Conservation (phyloP, 2,329 filamentous ascomycete species). For the Colletotrichum limetticola region DNA sequence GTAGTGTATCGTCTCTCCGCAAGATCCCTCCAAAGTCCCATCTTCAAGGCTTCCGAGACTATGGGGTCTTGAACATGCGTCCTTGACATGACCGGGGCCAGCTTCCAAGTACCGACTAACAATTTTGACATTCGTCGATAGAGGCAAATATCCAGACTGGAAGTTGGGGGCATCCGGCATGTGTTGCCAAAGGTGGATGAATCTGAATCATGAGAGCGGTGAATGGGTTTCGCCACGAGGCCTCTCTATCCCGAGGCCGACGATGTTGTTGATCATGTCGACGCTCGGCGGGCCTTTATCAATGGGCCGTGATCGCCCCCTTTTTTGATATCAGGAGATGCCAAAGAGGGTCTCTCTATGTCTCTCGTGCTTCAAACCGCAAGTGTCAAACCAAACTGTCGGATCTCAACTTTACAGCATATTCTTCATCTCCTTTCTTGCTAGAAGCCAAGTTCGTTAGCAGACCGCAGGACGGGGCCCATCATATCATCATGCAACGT, state of each 20-base stretch:
- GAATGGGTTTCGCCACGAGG: neutral
- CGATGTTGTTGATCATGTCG: neutral
- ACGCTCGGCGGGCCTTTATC: neutral
- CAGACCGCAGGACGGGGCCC: neutral
- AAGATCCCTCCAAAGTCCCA: neutral
- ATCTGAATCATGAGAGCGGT: neutral
- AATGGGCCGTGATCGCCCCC: neutral
- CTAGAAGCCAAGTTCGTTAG: too few species aligned
- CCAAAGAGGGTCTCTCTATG: neutral
- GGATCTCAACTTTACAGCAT: conserved; percentile 1
- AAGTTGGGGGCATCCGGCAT: neutral
- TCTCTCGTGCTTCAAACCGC: neutral
- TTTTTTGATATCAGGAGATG: neutral
- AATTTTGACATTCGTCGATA: conserved; percentile 19
- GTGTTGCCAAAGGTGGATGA: neutral
- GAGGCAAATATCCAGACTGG: neutral
- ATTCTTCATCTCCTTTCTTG: neutral
- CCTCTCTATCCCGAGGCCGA: neutral
- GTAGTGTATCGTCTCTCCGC: neutral
- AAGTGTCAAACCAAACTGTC: conserved; percentile 1
- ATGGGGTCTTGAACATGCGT: neutral
- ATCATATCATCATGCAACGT: neutral
- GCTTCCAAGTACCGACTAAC: conserved; percentile 20
- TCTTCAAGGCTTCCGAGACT: neutral
- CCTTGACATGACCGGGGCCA: too few species aligned